Evolutionary conservation across 768 basidiomycete genomes (phyloP), one percentile per base, ranked within the genome.

Genomic region (Lactarius deliciosus): DNA sequence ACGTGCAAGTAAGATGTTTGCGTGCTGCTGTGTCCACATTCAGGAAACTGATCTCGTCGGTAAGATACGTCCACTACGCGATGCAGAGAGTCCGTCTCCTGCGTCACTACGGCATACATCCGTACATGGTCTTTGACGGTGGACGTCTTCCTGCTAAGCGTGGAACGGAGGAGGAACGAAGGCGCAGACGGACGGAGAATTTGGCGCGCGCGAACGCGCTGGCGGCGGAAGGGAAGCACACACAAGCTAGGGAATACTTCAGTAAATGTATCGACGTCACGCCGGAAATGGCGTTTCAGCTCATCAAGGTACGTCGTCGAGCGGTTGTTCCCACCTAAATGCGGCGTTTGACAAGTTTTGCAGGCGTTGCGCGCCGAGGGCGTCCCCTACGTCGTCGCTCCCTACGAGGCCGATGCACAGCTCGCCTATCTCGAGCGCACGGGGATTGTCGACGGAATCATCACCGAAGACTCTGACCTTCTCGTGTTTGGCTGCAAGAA

Each of bases 331-430:
- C 30, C 20, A 20, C n/a, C 34, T 40, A 34, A 25, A 25, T 38
- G 65, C 30, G 40, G 22, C 18, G 50, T 16, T 40, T 63, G 60
- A 62, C 15, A n/a, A 25, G 2, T 69, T 45, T 69, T 64, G 11
- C 70, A 98, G 96, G 96, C 92, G 13, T 81, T 99, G 38, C 84
- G 84, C 57, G 91, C 90, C 13, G 96, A 97, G 73, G 77, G 79
- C 20, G 84, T 98, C 9, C 75, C 83, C 22, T 97, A 96, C 74
- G 80, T 98, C 45, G 97, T 98, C 20, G 96, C 97, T 5, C 97
- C 97, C 0, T 99, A 98, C 76, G 97, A 99, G 81, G 97, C 97
- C 0, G 97, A 99, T 73, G 94, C 97, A 1, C 97, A 99, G 76
- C 84, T 99, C 64, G 90, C 93, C 55, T 98, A 90, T 77, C 84